phyloP scores from a whole-genome alignment of 2,329 filamentous ascomycete species.

The Apiospora aurea region DNA sequence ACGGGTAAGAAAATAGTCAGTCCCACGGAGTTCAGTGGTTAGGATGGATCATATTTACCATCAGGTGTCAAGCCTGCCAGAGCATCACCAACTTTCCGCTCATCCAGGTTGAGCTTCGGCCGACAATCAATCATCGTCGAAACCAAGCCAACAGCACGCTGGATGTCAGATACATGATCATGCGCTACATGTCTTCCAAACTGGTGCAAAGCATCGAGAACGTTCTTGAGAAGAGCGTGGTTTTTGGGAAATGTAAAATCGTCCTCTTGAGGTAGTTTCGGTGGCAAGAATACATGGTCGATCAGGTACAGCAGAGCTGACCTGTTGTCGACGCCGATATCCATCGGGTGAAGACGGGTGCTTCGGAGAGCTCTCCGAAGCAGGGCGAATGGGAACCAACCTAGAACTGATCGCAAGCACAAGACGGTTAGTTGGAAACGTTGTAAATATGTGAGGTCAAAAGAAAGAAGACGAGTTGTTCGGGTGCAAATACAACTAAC shows the following conservation, averaged over 20 bases:
- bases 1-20: background rate
- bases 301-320: constrained; percentile 16
- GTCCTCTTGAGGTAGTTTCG: background rate
- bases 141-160: constrained; percentile 1
- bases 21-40: background rate
- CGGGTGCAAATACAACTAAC: background rate
- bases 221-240: background rate
- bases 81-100: background rate
- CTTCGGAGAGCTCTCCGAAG: background rate
- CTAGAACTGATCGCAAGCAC: background rate
- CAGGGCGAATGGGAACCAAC: background rate
- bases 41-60: background rate
- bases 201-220: constrained; percentile 2
- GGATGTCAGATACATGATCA: background rate
- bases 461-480: background rate
- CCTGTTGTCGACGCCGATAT: background rate
- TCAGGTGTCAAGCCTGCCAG: background rate
- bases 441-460: background rate
- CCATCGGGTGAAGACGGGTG: background rate
- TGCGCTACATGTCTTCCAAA: background rate
- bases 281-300: constrained; percentile 23
- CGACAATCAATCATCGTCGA: background rate
- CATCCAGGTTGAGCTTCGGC: background rate
- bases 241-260: constrained; percentile 18
- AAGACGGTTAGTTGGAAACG: background rate